Base-by-base conservation (phyloP, 208 protist genomes). In the Wallacemonas rigidus region DNA sequence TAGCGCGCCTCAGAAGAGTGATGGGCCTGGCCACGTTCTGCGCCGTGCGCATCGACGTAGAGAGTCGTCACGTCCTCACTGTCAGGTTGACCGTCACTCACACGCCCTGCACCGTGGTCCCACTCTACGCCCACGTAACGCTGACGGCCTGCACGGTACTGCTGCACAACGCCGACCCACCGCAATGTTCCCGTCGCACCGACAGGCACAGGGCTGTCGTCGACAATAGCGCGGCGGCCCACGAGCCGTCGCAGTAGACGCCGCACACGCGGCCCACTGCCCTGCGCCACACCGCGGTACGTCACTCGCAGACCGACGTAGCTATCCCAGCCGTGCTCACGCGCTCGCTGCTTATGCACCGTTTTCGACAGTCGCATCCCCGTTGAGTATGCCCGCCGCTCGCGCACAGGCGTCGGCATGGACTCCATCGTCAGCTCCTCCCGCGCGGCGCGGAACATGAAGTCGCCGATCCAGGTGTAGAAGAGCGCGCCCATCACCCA, bases 121-220 rank as follows among this genome's bases (percentile, higher is more conserved):
- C 86, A 91, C 76, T 85, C 82, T 45, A 91, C 77, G 9, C 82
- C 86, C 2, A 80, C 86, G 71, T 75, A 86, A 50, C 82, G 69
- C 69, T 80, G 61, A 41, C 61, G 14, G 38, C 71, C 71, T n/a
- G 51, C 69, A 38, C 67, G 60, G 64, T 73, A 74, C 71, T 82
- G 74, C 76, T 85, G 82, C 61, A 72, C 73, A 36, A 75, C 71
- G 6, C 86, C 86, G 26, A 91, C 72, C 82, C 82, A 91, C 38
- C 75, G 74, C 71, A 91, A 77, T 63, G 71, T 72, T 47, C 80
- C 70, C 64, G 65, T 1, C 38, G 41, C 68, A 44, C 69, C 68
- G 14, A 57, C 14, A 5, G 53, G 53, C 15, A 57, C 53, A 6
- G 53, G 53, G 17, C 53, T 57, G 9, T 15, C 5, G 14, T 36